Evolutionary conservation across 2,329 filamentous ascomycete genomes (phyloP), one percentile per base, ranked within the genome.

Genomic region (Botryotinia globosa): DNA sequence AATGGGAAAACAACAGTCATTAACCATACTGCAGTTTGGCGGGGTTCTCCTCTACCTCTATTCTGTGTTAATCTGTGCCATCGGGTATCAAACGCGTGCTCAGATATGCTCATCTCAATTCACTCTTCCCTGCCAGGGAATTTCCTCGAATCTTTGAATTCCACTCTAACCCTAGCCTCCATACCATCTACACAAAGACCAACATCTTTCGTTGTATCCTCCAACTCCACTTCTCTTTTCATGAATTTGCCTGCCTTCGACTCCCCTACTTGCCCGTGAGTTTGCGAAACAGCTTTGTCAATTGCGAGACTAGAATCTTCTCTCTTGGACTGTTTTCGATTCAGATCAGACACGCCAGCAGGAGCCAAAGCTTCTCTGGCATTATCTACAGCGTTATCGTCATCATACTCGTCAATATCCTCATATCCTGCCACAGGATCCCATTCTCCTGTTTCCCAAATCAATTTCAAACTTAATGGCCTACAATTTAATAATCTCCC

Each of bases 361-460:
- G 18, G 66, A 54, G 61, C 39, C 22, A 45, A 44, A 18, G 69
- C 71, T 39, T 75, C 73, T 25, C 77, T 73, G 34, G 73, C 72
- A 42, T 77, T 77, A 10, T 77, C 81, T 59, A 82, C 80, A 3
- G 82, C 83, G 9, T 85, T 84, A 10, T 87, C 86, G 44, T 87
- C 87, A 63, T 85, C 87, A 76, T 84, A 85, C 71, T 83, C 86
- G 61, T 88, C 88, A 44, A 87, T 86, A 7, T 88, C 86, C 74
- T 89, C 86, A 76, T 89, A 88, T 74, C 87, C 86, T 14, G 87
- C 87, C 0, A 94, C 90, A 0, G 93, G 93, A 81, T 97, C 94
- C 89, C 92, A 93, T 81, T 98, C 94, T 32, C 93, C 93, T 14
- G 94, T 97, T 83, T 97, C 94, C 92, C 93, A 97, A 0, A 96